These are phyloP conservation scores for Kwoniella newhampshirensis DNA, from an alignment of 768 basidiomycete species.

Conservation along the genomic window DNA sequence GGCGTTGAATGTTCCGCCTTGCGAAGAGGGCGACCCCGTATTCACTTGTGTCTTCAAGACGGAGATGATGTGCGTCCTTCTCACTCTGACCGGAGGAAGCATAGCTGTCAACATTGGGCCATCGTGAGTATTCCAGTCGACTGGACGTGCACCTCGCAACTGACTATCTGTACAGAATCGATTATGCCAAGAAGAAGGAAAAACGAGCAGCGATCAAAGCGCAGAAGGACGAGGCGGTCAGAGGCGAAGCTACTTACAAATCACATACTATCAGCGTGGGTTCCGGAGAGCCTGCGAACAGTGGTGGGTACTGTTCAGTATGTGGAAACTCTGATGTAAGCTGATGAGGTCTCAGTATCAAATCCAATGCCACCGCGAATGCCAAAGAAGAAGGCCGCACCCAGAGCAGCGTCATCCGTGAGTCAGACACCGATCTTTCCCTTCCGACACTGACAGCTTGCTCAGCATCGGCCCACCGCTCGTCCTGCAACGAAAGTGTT, in stretches of 20 bases:
- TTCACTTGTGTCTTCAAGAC: slow-evolving; percentile 94
- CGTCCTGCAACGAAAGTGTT: slow-evolving; percentile 53
- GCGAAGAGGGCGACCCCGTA: slow-evolving; percentile 93
- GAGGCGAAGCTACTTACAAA: slow-evolving; percentile 82
- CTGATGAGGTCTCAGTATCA: slow-evolving; percentile 57
- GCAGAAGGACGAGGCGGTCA: slow-evolving; percentile 80
- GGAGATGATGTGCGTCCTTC: slow-evolving; percentile 77
- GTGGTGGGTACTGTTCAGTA: slow-evolving; percentile 52
- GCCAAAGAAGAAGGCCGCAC: slow-evolving; percentile 84
- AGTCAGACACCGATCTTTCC: slow-evolving; percentile 1
- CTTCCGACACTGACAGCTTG: slow-evolving; percentile 2
- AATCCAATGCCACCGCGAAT: slow-evolving; percentile 83
- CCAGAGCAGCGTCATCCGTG: slow-evolving; percentile 35
- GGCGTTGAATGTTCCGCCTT: slow-evolving; percentile 73
- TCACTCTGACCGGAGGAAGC: slow-evolving; percentile 74
- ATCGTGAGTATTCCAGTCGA: slow-evolving; percentile 61
- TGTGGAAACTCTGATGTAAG: not conserved
- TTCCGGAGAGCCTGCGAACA: slow-evolving; percentile 80
- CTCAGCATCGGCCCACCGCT: slow-evolving; percentile 50
- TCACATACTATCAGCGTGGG: slow-evolving; percentile 84
- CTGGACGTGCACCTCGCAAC: not conserved
- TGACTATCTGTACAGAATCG: slow-evolving; percentile 59
- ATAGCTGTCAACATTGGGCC: slow-evolving; percentile 73
- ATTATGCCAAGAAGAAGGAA: slow-evolving; percentile 95
- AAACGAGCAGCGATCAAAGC: slow-evolving; percentile 85